Evolutionary conservation across 805 yeast species (phyloP).

Genomic region (Nematodospora valgi): DNA sequence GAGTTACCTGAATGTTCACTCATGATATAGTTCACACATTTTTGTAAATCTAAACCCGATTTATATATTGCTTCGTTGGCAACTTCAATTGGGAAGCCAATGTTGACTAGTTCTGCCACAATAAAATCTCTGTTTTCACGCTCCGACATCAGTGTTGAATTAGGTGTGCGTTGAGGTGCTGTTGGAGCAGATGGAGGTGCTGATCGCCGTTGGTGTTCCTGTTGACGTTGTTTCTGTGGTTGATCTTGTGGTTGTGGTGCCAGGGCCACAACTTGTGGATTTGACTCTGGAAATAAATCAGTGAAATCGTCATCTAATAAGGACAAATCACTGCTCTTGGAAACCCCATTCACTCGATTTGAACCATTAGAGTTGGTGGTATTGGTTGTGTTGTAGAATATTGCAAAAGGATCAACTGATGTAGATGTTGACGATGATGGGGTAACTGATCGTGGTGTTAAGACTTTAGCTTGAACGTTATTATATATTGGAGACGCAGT

Average conservation of each 20-base stretch:
- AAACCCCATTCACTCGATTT: background rate
- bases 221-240: conserved; percentile 1
- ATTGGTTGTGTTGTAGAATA: conserved; percentile 6
- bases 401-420: conserved; percentile 11
- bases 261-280: background rate
- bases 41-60: conserved; percentile 59
- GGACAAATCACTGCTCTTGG: conserved; percentile 8
- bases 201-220: background rate
- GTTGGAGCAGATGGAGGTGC: conserved; percentile 3
- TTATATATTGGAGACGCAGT: conserved; percentile 2
- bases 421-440: conserved; percentile 2
- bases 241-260: background rate
- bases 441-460: too few species aligned
- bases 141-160: too few species aligned
- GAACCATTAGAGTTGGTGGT: conserved; percentile 1
- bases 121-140: conserved; percentile 38
- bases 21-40: conserved; percentile 67
- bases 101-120: conserved; percentile 69
- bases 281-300: conserved; percentile 27
- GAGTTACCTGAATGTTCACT: conserved; percentile 32
- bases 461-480: too few species aligned
- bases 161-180: conserved; percentile 5
- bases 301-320: conserved; percentile 43
- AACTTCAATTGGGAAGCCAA: conserved; percentile 68
- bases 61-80: conserved; percentile 58